Conservation (phyloP, 805 yeast species). For the Starmerella sp. region DNA sequence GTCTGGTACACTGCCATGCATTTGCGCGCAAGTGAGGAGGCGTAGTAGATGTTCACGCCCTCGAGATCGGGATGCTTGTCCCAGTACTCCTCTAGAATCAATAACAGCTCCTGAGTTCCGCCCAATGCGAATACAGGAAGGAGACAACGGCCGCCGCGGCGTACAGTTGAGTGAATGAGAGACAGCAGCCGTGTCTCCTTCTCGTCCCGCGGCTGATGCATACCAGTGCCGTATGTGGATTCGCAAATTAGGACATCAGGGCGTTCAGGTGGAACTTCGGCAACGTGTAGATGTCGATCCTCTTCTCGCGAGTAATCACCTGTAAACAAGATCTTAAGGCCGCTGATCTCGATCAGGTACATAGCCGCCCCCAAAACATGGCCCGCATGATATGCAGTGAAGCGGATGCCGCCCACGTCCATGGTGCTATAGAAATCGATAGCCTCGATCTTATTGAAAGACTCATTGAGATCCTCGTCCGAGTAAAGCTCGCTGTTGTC, state of each 20-base stretch:
- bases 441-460: constrained; percentile 85
- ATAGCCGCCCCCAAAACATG: constrained; percentile 98
- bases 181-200: constrained; percentile 74
- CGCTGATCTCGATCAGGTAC: constrained; percentile 92
- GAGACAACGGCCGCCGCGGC: constrained; percentile 82
- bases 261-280: constrained; percentile 71
- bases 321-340: constrained; percentile 75
- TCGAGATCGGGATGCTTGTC: constrained; percentile 68
- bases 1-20: constrained; percentile 97
- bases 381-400: constrained; percentile 99
- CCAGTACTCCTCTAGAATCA: constrained; percentile 95
- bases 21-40: constrained; percentile 84
- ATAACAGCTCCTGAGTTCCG: constrained; percentile 84
- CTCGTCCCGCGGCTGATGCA: constrained; percentile 81
- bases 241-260: constrained; percentile 91
- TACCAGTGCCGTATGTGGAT: constrained; percentile 95
- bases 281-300: constrained; percentile 87
- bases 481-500: constrained; percentile 48
- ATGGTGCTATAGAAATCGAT: constrained; percentile 91
- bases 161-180: constrained; percentile 69
- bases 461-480: constrained; percentile 77
- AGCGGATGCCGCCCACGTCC: constrained; percentile 86
- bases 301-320: constrained; percentile 96
- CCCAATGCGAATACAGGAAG: constrained; percentile 95
- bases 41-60: constrained; percentile 73